Conservation (phyloP, 192 early-diverging fungal genomes). For the Gaertneriomyces sp. region DNA sequence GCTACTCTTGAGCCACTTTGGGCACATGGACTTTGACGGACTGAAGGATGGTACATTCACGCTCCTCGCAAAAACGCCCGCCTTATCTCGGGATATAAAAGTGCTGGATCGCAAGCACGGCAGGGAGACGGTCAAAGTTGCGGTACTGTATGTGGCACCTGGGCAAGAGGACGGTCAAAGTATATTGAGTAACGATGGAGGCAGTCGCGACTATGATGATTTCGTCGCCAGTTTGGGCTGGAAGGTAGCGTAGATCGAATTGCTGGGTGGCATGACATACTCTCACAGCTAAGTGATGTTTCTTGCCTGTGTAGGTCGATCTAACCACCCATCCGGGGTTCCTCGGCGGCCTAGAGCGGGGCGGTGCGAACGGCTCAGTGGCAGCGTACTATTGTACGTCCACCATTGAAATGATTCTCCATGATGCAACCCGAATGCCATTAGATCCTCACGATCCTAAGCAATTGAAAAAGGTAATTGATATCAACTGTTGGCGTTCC, state of each 20-base stretch:
- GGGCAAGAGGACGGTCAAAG: slow-evolving; percentile 86
- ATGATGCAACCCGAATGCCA: slow-evolving; percentile 86
- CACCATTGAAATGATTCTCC: slow-evolving; percentile 84
- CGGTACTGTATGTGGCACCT: slow-evolving; percentile 83
- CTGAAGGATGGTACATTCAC: slow-evolving; percentile 67
- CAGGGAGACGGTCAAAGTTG: slow-evolving; percentile 87
- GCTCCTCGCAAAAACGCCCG: slow-evolving; percentile 61
- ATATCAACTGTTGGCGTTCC: slow-evolving; percentile 2
- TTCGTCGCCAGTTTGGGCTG: slow-evolving; percentile 92
- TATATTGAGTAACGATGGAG: slow-evolving; percentile 74
- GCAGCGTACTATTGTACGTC: slow-evolving; percentile 85
- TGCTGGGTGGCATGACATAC: no score
- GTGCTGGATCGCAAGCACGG: slow-evolving; percentile 77
- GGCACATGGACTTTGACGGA: slow-evolving; percentile 68
- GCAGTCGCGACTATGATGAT: slow-evolving; percentile 70
- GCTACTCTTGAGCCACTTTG: slow-evolving; percentile 72
- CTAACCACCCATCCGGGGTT: slow-evolving; percentile 80
- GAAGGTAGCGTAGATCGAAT: slow-evolving; percentile 49
- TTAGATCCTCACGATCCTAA: slow-evolving; percentile 74
- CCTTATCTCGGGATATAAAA: slow-evolving; percentile 68
- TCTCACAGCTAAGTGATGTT: background rate
- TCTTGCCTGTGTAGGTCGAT: slow-evolving; percentile 50
- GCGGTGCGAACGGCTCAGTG: slow-evolving; percentile 66
- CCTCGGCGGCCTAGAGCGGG: slow-evolving; percentile 79
- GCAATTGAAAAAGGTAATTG: slow-evolving; percentile 84